A percentile compares a stretch with the other conserved stretches of the same genome.
phyloP scores from a whole-genome alignment of 768 basidiomycete species.

The Suillus discolor region DNA sequence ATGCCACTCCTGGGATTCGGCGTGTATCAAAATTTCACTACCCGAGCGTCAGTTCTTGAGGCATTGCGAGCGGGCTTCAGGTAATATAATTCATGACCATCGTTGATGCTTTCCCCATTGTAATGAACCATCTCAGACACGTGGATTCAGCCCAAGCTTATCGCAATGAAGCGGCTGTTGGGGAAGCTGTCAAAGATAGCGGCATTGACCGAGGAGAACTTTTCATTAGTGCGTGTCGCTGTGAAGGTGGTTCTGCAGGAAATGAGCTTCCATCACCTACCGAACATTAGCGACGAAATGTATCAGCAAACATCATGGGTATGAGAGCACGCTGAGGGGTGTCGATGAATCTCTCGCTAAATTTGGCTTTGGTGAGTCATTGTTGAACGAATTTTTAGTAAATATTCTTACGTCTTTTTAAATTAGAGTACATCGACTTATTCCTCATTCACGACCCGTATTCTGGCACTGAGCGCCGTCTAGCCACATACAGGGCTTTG shows the following conservation, averaged over 20 bases:
- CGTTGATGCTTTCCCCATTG: neutral
- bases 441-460: conserved; percentile 79
- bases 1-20: conserved; percentile 74
- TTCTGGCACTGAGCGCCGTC: conserved; percentile 61
- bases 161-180: conserved; percentile 64
- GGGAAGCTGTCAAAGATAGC: conserved; percentile 57
- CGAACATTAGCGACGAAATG: conserved; percentile 63
- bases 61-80: conserved; percentile 71
- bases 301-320: conserved; percentile 57
- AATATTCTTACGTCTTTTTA: neutral
- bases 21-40: conserved; percentile 67
- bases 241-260: neutral
- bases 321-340: conserved; percentile 57
- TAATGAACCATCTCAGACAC: conserved; percentile 46
- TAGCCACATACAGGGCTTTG: conserved; percentile 74
- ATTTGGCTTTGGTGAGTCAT: conserved; percentile 57
- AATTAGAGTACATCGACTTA: conserved; percentile 64
- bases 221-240: conserved; percentile 62
- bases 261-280: conserved; percentile 4
- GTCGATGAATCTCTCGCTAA: conserved; percentile 63
- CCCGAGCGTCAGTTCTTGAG: conserved; percentile 55
- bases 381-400: neutral
- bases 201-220: conserved; percentile 58
- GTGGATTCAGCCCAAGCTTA: conserved; percentile 76
- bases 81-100: conserved; percentile 29